Evolutionary conservation across 192 early-diverging fungal genomes (phyloP), one percentile per base, ranked within the genome.

Genomic region (Jimgerdemannia lactiflua): DNA sequence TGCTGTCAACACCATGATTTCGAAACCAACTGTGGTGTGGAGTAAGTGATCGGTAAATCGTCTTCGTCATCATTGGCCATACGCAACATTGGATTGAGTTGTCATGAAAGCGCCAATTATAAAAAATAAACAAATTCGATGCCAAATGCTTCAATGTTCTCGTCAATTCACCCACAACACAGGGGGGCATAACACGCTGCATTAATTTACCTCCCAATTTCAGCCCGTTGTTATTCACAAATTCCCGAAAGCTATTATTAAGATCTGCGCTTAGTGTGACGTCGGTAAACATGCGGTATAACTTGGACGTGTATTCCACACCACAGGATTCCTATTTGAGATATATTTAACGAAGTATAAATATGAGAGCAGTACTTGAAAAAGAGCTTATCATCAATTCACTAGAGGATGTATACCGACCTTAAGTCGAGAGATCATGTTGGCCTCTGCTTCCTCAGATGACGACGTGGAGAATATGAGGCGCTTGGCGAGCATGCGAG

Each of bases 271-370:
- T 95, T 63, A 95, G 74, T 9, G 90, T 84, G 80, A 95, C 91
- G 77, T 96, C 95, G 8, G 92, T 94, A 77, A 95, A 94, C 95
- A 96, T 96, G 11, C 91, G 83, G 70, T 95, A 93, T 49, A 96
- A 78, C 74, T 95, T 95, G 20, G 82, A 84, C 18, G 94, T 95
- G 78, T 95, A 96, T 77, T 96, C 95, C 4, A 92, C 84, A 29
- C 95, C 95, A 71, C 95, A 96, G 10, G 89, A 85, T 68, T 80
- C 86, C 91, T 92, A 75, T 39, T 18, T 66, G 14, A 20, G 18
- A 39, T 17, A 14, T 43, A 73, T 59, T 54, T 18, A 64, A 40
- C 43, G 11, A 41, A 18, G 17, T 43, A 71, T 41, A 3, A 41
- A n/a, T 74, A 20, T 19, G 42, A 29, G 29, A 29, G 29, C 29